Conservation (phyloP, 2,329 filamentous ascomycete genomes). For the Trichoderma aggressivum region DNA sequence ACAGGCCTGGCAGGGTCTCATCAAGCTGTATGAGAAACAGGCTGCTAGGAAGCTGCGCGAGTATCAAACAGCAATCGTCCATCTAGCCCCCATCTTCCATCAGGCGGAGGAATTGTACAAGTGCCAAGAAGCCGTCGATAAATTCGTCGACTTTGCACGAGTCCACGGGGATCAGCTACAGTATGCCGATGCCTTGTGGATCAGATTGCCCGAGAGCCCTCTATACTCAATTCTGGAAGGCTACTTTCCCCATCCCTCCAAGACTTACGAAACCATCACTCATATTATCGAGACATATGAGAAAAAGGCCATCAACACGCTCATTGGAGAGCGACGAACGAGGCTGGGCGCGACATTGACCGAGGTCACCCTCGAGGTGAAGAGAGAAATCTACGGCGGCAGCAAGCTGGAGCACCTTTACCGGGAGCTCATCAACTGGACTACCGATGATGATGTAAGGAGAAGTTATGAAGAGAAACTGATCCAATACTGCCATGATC, state of each 20-base stretch:
- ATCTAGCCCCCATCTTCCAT: conserved; percentile 71
- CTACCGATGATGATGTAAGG: conserved; percentile 76
- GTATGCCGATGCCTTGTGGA: conserved; percentile 70
- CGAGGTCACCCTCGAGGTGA: conserved; percentile 83
- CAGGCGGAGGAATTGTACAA: conserved; percentile 62
- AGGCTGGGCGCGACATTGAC: conserved; percentile 79
- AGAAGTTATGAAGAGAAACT: conserved; percentile 89
- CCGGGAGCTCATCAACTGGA: conserved; percentile 84
- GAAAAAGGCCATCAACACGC: conserved; percentile 80
- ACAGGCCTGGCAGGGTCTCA: conserved; percentile 88
- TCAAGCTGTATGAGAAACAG: conserved; percentile 81
- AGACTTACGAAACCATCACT: conserved; percentile 77
- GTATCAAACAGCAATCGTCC: conserved; percentile 71
- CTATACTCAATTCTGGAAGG: conserved; percentile 83
- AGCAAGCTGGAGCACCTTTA: conserved; percentile 82
- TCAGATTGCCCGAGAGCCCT: conserved; percentile 75
- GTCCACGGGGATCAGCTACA: conserved; percentile 68
- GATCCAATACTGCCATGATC: conserved; percentile 75
- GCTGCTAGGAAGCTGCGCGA: conserved; percentile 64
- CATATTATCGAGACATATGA: conserved; percentile 83
- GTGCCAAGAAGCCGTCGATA: conserved; percentile 69
- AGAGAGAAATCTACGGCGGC: conserved; percentile 72
- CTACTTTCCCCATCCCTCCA: conserved; percentile 71
- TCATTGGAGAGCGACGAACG: conserved; percentile 85
- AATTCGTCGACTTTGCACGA: conserved; percentile 72